Percentiles rank a stretch among this genome's conserved stretches.
Conservation (phyloP, 2,329 filamentous ascomycete species). For the Esteya vermicola region DNA sequence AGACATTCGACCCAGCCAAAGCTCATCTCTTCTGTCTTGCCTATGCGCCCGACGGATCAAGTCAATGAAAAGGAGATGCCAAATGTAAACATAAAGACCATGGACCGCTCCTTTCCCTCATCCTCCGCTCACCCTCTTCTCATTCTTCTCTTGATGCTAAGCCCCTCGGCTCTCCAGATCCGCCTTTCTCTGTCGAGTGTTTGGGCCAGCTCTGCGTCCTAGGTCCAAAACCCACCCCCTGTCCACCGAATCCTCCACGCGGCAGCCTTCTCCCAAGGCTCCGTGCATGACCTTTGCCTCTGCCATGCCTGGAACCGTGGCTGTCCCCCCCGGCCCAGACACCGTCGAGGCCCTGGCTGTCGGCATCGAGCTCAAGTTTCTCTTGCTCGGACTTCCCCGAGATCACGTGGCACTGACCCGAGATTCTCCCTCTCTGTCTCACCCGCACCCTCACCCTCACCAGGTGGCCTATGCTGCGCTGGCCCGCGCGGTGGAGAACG, state of each 20-base stretch:
- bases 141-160: no score
- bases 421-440: neutral
- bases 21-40: neutral
- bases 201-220: no score
- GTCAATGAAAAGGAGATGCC: neutral
- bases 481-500: conserved; percentile 11
- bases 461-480: conserved; percentile 13
- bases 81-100: no score
- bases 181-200: neutral
- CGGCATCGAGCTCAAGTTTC: conserved; percentile 20
- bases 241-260: no score
- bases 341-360: conserved; percentile 12
- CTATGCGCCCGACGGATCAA: neutral
- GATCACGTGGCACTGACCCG: neutral
- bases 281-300: no score
- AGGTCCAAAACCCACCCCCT: no score
- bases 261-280: no score
- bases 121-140: no score
- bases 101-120: no score
- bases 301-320: neutral
- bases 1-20: neutral
- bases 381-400: conserved; percentile 14
- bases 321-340: conserved; percentile 4
- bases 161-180: no score
- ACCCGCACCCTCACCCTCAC: neutral